Base-by-base conservation (phyloP, 2,329 filamentous ascomycete genomes). In the Raffaelea albimanens region DNA sequence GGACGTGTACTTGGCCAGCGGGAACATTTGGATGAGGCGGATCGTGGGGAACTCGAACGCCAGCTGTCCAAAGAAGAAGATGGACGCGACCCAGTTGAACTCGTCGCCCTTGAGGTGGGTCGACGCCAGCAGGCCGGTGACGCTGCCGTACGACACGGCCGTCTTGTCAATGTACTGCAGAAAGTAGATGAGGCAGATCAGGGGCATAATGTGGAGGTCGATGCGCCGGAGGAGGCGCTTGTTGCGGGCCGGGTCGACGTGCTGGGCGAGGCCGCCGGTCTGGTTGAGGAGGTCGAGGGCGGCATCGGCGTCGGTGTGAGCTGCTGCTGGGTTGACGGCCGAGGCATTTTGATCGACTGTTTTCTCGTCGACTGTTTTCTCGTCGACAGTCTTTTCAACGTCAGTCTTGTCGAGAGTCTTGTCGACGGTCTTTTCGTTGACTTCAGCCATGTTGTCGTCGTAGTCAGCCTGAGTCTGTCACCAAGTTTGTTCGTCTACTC, bases 81-180 rank as follows among this genome's bases (percentile, higher is more conserved):
- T 43, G 21, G 45, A 45, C 7, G 45, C 49, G 3, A 50, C 33
- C 45, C 45, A 50, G 31, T 45, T 43, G 43, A 34, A 50, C n/a
- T 50, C 45, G 43, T 50, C 33, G 31, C 45, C 49, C 9, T 19
- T 20, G 16, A 48, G 43, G n/a, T 29, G 21, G 10, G 40, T 44
- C n/a, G 36, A n/a, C 23, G 19, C 8, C n/a, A 25, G 40, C 14
- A 52, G 34, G 20, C 50, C 50, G 18, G 44, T 47, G 22, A 52
- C 40, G 34, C 41, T 45, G 13, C 47, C 50, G 25, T 50, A 52
- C 22, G 31, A 45, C 19, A 52, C 18, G 8, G 45, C 31, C 20
- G 43, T 46, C 44, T 50, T 48, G 46, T 53, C 51, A 20, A 53
- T 44, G 44, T 51, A 53, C 39, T 53, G 46, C 29, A 53, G 43